Percentiles rank a stretch among this genome's conserved stretches.
Conservation (phyloP, 768 basidiomycete genomes). For the Clavulina sp. region DNA sequence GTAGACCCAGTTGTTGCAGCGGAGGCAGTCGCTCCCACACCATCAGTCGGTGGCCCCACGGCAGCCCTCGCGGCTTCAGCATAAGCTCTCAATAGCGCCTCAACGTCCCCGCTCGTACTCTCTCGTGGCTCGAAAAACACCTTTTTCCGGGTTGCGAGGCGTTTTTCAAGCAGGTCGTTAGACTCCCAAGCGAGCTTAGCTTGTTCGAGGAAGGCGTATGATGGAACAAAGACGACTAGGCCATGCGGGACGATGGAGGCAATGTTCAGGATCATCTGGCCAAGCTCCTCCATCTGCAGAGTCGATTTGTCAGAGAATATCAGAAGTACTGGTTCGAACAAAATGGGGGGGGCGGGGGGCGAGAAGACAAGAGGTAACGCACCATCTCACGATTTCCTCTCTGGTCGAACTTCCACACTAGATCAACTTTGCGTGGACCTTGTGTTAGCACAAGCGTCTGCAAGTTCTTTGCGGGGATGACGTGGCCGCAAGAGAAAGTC, state of each 20-base stretch:
- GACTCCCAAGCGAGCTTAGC: slow-evolving; percentile 50
- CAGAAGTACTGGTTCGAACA: background rate
- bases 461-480: slow-evolving; percentile 68
- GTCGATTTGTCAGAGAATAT: background rate
- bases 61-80: slow-evolving; percentile 25
- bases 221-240: slow-evolving; percentile 87
- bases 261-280: slow-evolving; percentile 68
- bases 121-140: slow-evolving; percentile 81
- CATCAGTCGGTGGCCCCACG: no score
- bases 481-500: slow-evolving; percentile 81
- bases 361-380: slow-evolving; percentile 15
- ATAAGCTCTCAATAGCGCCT: slow-evolving; percentile 58
- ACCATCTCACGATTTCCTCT: slow-evolving; percentile 51
- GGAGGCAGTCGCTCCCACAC: no score
- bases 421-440: slow-evolving; percentile 52
- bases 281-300: slow-evolving; percentile 58
- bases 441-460: slow-evolving; percentile 54
- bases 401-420: slow-evolving; percentile 70
- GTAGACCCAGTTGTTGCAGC: background rate
- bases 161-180: slow-evolving; percentile 41
- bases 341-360: no score
- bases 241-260: slow-evolving; percentile 65
- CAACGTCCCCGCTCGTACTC: slow-evolving; percentile 37
- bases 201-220: slow-evolving; percentile 62
- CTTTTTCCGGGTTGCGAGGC: slow-evolving; percentile 64